A percentile compares a stretch with the other conserved stretches of the same genome.
These are phyloP conservation scores for Podosphaera leucotricha DNA, from an alignment of 2,329 filamentous ascomycete genomes.

Conservation along the genomic window DNA sequence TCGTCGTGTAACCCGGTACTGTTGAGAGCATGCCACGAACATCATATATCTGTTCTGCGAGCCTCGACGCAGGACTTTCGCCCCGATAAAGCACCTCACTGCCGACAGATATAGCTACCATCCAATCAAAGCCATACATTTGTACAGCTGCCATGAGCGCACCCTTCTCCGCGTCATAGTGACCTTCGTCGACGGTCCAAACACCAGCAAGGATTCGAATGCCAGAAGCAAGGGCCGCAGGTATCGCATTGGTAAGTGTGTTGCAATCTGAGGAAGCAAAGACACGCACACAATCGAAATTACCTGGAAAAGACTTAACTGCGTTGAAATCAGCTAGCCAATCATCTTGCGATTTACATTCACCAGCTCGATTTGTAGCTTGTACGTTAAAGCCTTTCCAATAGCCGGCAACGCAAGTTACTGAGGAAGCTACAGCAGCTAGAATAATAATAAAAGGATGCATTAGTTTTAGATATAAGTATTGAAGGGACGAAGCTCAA, in stretches of 20 bases:
- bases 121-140: constrained; percentile 31
- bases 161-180: constrained; percentile 34
- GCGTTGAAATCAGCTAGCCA: constrained; percentile 41
- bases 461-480: neutral
- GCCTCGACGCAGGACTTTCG: constrained; percentile 18
- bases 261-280: constrained; percentile 34
- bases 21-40: constrained; percentile 27
- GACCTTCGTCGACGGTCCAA: constrained; percentile 32
- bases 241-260: constrained; percentile 23
- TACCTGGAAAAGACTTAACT: constrained; percentile 23
- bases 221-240: constrained; percentile 35
- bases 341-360: constrained; percentile 42
- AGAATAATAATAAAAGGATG: constrained; percentile 4
- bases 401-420: constrained; percentile 16
- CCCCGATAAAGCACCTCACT: constrained; percentile 43
- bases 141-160: constrained; percentile 33
- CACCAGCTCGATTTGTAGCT: constrained; percentile 22
- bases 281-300: constrained; percentile 34
- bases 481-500: neutral
- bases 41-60: constrained; percentile 25
- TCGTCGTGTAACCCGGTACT: constrained; percentile 22
- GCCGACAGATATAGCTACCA: constrained; percentile 41
- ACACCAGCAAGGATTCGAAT: constrained; percentile 39
- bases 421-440: constrained; percentile 14
- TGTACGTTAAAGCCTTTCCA: constrained; percentile 21